Evolutionary conservation across 2,329 filamentous ascomycete species (phyloP).

Genomic region (Balansia obtecta): DNA sequence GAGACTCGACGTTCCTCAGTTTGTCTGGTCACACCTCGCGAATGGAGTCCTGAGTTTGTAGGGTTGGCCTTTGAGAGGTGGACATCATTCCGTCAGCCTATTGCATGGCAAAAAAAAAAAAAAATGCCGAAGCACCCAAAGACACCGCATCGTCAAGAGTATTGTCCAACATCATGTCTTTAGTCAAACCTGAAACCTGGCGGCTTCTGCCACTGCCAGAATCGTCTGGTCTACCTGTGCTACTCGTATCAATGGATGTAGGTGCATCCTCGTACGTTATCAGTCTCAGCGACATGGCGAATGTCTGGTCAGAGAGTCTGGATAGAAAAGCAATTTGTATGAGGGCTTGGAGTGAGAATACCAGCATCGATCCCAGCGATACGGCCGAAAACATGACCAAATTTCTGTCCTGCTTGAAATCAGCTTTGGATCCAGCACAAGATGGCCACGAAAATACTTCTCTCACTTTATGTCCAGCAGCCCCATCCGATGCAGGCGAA

Average conservation of each 20-base stretch:
- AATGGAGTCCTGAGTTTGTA: not conserved
- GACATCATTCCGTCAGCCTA: not conserved
- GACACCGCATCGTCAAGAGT: no score
- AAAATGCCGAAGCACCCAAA: no score
- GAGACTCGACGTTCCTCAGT: slow-evolving; percentile 7
- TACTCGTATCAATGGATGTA: slow-evolving; percentile 51
- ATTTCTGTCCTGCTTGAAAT: slow-evolving; percentile 50
- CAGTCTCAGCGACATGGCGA: slow-evolving; percentile 57
- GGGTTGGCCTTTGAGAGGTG: not conserved
- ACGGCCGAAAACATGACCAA: slow-evolving; percentile 54
- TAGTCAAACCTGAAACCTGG: slow-evolving; percentile 23
- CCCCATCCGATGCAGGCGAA: slow-evolving; percentile 20
- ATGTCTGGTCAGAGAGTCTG: slow-evolving; percentile 59
- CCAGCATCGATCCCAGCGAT: slow-evolving; percentile 62
- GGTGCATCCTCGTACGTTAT: slow-evolving; percentile 46
- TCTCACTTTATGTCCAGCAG: slow-evolving; percentile 28
- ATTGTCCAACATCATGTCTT: slow-evolving; percentile 15
- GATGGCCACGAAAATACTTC: slow-evolving; percentile 30
- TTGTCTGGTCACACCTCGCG: slow-evolving; percentile 1
- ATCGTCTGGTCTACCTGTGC: slow-evolving; percentile 37
- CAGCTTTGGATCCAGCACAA: slow-evolving; percentile 35
- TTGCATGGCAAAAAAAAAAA: not conserved
- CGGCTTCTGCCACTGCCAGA: slow-evolving; percentile 21
- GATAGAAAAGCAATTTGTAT: slow-evolving; percentile 48
- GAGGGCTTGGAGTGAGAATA: slow-evolving; percentile 49